Conservation (phyloP, 345 rosid genomes). For the Pseudoturritis turrita region DNA sequence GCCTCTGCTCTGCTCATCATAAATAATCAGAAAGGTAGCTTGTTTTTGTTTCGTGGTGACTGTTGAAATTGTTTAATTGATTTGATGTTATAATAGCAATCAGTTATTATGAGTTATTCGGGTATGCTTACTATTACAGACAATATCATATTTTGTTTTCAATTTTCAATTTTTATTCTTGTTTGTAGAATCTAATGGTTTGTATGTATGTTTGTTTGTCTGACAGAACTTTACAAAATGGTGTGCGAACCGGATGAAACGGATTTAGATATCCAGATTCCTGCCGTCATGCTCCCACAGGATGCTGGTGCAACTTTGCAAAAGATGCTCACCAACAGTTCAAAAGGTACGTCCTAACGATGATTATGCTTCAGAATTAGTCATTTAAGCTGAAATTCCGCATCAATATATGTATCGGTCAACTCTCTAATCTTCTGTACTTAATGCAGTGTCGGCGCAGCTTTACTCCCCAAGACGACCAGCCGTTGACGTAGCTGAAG, state of each 20-base stretch:
- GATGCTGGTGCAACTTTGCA: conserved; percentile 88
- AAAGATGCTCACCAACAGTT: conserved; percentile 52
- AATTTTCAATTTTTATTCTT: background rate
- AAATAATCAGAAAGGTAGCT: conserved; percentile 79
- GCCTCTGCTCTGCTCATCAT: conserved; percentile 92
- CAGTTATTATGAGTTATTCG: background rate
- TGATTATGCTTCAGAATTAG: conserved; percentile 2
- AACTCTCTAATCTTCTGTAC: background rate
- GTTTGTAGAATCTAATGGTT: background rate
- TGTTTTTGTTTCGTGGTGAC: background rate
- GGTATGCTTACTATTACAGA: background rate
- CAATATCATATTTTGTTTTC: background rate
- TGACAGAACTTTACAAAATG: conserved; percentile 94
- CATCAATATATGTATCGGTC: background rate
- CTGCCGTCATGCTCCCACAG: conserved; percentile 92
- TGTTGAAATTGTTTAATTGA: background rate
- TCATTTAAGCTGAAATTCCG: background rate
- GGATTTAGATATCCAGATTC: conserved; percentile 79
- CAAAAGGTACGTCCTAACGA: conserved; percentile 48
- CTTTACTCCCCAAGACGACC: conserved; percentile 92
- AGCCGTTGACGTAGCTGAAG: conserved; percentile 90
- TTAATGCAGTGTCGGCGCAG: conserved; percentile 75
- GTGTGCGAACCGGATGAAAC: conserved; percentile 98
- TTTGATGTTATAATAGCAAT: conserved; percentile 3
- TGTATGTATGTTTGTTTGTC: conserved; percentile 5